These are phyloP conservation scores for Millerago galiae DNA, from an alignment of 805 yeast species.

Conservation along the genomic window DNA sequence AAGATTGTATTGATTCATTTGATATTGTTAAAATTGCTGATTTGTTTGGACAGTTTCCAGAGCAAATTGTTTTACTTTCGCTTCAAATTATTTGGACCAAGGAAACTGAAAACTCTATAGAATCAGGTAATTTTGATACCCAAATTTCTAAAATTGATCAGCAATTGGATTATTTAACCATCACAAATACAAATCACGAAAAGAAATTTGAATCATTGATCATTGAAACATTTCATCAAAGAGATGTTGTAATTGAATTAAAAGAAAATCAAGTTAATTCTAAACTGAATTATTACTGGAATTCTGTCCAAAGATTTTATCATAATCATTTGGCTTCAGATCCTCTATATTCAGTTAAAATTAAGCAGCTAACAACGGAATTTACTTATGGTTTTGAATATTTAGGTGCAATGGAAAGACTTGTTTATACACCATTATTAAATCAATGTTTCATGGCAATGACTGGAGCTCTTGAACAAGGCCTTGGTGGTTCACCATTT, in stretches of 20 bases:
- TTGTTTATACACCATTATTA: conserved; percentile 73
- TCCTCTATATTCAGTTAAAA: conserved; percentile 29
- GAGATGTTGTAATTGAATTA: conserved; percentile 30
- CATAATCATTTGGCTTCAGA: conserved; percentile 15
- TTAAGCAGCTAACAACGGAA: conserved; percentile 46
- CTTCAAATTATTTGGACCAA: conserved; percentile 54
- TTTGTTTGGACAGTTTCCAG: conserved; percentile 39
- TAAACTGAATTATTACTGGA: conserved; percentile 38
- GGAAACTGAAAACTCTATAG: conserved; percentile 29
- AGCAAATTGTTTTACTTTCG: conserved; percentile 51
- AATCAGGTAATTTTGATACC: conserved; percentile 7
- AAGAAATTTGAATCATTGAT: conserved; percentile 53
- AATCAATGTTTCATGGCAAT: conserved; percentile 59
- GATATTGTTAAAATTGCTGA: conserved; percentile 13
- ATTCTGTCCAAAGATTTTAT: conserved; percentile 43
- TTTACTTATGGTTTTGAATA: conserved; percentile 77
- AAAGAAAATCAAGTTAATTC: conserved; percentile 7
- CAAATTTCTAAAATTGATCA: conserved; percentile 17
- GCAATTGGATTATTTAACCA: neutral
- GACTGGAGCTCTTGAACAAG: conserved; percentile 67
- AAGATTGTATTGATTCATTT: conserved; percentile 26
- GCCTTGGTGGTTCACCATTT: conserved; percentile 81
- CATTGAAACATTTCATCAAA: conserved; percentile 60
- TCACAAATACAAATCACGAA: conserved; percentile 42
- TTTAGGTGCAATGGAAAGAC: conserved; percentile 62